Evolutionary conservation across 352 stramenopile species (phyloP).

Genomic region (Phytophthora brassicae): DNA sequence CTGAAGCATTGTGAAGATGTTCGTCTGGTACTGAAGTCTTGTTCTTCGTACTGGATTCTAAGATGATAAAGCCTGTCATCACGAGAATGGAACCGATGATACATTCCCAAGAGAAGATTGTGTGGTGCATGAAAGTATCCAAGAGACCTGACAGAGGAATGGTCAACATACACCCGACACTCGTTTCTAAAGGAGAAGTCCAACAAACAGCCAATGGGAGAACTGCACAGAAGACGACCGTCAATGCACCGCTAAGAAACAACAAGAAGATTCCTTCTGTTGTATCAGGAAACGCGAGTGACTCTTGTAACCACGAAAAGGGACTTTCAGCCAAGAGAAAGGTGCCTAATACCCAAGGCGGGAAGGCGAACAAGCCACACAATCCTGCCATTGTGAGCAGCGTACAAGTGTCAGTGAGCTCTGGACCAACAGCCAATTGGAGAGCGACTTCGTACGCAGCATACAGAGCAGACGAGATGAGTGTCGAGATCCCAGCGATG

Average conservation of each 20-base stretch:
- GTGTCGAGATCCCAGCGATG: slow-evolving; percentile 42
- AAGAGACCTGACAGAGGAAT: slow-evolving; percentile 53
- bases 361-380: slow-evolving; percentile 47
- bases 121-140: slow-evolving; percentile 48
- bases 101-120: slow-evolving; percentile 49
- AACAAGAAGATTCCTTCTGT: slow-evolving; percentile 40
- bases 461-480: slow-evolving; percentile 54
- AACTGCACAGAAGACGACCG: slow-evolving; percentile 50
- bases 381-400: slow-evolving; percentile 52
- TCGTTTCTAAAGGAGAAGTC: slow-evolving; percentile 64
- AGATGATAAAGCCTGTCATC: slow-evolving; percentile 52
- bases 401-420: slow-evolving; percentile 52
- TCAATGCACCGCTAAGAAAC: slow-evolving; percentile 36
- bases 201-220: slow-evolving; percentile 54
- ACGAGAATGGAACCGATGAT: slow-evolving; percentile 51
- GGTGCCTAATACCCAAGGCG: slow-evolving; percentile 48
- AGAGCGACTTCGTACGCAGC: slow-evolving; percentile 54
- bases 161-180: slow-evolving; percentile 61
- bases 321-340: slow-evolving; percentile 42
- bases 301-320: slow-evolving; percentile 46
- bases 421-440: slow-evolving; percentile 36
- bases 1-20: slow-evolving; percentile 10
- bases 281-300: slow-evolving; percentile 41
- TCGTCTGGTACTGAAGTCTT: background rate
- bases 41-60: slow-evolving; percentile 37